These are phyloP conservation scores for Suhomyces faveliae DNA, from an alignment of 805 yeast species.

Conservation along the genomic window DNA sequence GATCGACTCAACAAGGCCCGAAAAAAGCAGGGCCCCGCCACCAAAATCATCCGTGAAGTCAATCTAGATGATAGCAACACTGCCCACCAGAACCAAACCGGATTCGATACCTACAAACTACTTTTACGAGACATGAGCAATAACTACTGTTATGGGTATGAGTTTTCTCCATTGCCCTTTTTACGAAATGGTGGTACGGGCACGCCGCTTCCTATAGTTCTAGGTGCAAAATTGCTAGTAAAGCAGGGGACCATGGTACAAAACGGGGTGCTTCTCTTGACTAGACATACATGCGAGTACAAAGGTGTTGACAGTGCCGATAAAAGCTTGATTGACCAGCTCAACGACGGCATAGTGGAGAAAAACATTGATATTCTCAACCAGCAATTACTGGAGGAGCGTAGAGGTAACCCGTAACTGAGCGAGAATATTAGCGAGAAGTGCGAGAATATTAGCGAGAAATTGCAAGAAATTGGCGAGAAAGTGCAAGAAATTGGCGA, in stretches of 20 bases:
- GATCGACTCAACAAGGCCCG: slow-evolving; percentile 46
- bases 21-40: slow-evolving; percentile 19
- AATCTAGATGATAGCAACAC: slow-evolving; percentile 41
- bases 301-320: slow-evolving; percentile 27
- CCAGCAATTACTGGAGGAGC: slow-evolving; percentile 25
- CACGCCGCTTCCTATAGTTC: slow-evolving; percentile 25
- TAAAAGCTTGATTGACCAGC: slow-evolving; percentile 21
- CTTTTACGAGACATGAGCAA: slow-evolving; percentile 56
- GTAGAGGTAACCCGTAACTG: too few species aligned
- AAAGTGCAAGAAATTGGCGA: too few species aligned
- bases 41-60: slow-evolving; percentile 47
- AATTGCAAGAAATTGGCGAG: too few species aligned
- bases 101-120: slow-evolving; percentile 44
- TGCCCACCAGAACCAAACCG: neutral
- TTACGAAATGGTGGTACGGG: slow-evolving; percentile 35
- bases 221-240: slow-evolving; percentile 60
- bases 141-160: slow-evolving; percentile 56
- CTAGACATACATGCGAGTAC: slow-evolving; percentile 30
- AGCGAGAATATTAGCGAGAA: too few species aligned
- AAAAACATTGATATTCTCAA: slow-evolving; percentile 41
- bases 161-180: slow-evolving; percentile 51
- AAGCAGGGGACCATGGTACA: slow-evolving; percentile 46
- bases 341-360: slow-evolving; percentile 36
- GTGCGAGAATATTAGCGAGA: too few species aligned
- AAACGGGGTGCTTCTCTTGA: slow-evolving; percentile 46